Conservation (phyloP, 1,139 yeast species). For the Hansenula lynferdii region DNA sequence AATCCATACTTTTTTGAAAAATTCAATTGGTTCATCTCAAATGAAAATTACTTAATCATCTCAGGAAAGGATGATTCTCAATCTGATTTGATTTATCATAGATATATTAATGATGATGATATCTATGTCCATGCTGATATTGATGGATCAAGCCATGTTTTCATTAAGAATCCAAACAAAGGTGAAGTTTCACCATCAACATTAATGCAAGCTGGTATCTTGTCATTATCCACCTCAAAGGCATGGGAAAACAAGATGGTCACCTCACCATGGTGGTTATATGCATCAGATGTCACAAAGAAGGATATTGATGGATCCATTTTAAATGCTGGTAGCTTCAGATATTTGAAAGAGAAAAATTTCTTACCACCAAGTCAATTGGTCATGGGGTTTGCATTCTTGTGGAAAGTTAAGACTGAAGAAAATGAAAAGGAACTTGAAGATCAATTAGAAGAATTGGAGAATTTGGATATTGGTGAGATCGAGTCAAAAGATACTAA, state of each 20-base stretch:
- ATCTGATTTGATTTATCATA: constrained; percentile 74
- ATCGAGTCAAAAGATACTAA: too few species aligned
- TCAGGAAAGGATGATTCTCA: constrained; percentile 88
- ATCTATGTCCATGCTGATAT: constrained; percentile 70
- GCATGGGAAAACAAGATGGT: constrained; percentile 89
- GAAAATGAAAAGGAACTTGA: constrained; percentile 17
- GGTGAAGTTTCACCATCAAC: constrained; percentile 71
- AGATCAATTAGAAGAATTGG: constrained; percentile 17
- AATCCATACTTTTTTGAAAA: constrained; percentile 90
- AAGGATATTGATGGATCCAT: constrained; percentile 59
- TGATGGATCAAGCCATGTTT: constrained; percentile 70
- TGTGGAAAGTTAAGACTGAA: constrained; percentile 52
- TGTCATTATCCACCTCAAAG: constrained; percentile 72
- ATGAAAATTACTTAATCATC: constrained; percentile 82
- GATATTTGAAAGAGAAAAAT: constrained; percentile 48
- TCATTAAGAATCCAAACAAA: constrained; percentile 66
- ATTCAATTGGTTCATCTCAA: constrained; percentile 86
- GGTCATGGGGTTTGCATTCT: constrained; percentile 84
- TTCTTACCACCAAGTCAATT: constrained; percentile 77
- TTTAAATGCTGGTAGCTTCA: constrained; percentile 60
- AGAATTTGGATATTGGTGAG: constrained; percentile 22
- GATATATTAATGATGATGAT: constrained; percentile 72
- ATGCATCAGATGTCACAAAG: constrained; percentile 62
- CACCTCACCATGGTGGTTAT: constrained; percentile 81
- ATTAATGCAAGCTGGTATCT: constrained; percentile 83